Conservation (phyloP, 78 protist genomes). For the Pelomyxa schiedti region DNA sequence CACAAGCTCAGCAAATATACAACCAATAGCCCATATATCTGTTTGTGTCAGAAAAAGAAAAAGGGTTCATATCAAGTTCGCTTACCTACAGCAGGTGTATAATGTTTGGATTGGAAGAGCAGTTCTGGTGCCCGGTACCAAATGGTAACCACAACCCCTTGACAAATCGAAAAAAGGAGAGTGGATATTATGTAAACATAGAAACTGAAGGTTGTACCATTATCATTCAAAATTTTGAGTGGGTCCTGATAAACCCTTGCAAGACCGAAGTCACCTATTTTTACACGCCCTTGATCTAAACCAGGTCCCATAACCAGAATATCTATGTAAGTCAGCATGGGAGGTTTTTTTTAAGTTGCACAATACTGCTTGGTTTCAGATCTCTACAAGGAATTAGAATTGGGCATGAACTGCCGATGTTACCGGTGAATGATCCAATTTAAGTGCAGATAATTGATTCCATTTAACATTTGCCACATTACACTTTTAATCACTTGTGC, state of each 20-base stretch:
- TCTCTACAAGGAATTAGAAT: no score
- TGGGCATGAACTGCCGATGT: no score
- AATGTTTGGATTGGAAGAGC: slow-evolving; percentile 74
- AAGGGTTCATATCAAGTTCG: background rate
- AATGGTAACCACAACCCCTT: slow-evolving; percentile 74
- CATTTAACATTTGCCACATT: slow-evolving; percentile 60
- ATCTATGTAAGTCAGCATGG: no score
- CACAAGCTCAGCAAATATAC: slow-evolving; percentile 73
- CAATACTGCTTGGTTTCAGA: slow-evolving; percentile 53
- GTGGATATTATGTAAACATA: background rate
- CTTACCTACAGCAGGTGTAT: slow-evolving; percentile 72
- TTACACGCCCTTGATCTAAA: slow-evolving; percentile 36
- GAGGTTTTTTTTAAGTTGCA: no score
- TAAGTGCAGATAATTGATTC: slow-evolving; percentile 59
- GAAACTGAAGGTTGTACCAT: no score
- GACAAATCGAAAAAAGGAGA: background rate
- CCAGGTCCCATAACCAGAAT: slow-evolving; percentile 65
- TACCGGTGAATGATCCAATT: slow-evolving; percentile 66
- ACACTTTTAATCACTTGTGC: slow-evolving; percentile 19
- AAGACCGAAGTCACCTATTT: slow-evolving; percentile 70
- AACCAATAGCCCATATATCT: slow-evolving; percentile 79
- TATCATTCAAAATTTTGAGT: slow-evolving; percentile 19
- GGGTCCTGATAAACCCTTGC: slow-evolving; percentile 65
- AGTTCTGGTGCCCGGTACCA: slow-evolving; percentile 92
- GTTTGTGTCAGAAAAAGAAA: background rate